phyloP scores from a whole-genome alignment of 2,329 filamentous ascomycete genomes.

The Gnomoniopsis smithogilvyi region DNA sequence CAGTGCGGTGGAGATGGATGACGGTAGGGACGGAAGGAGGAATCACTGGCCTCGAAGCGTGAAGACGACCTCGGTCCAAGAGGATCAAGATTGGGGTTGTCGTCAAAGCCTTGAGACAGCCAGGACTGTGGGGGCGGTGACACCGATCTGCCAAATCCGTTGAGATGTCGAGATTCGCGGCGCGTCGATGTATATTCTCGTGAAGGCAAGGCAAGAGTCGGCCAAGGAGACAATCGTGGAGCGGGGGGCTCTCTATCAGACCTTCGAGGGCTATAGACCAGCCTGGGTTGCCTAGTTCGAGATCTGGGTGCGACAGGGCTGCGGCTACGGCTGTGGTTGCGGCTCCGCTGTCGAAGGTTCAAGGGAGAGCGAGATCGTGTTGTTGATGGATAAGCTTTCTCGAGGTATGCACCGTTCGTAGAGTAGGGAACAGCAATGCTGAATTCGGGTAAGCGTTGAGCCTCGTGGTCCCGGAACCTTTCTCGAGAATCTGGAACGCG shows the following conservation, averaged over 20 bases:
- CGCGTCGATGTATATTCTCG: slow-evolving; percentile 23
- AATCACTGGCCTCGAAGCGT: slow-evolving; percentile 20
- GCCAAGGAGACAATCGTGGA: slow-evolving; percentile 7
- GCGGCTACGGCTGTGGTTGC: slow-evolving; percentile 21
- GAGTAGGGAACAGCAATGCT: slow-evolving; percentile 19
- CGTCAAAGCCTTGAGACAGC: slow-evolving; percentile 11
- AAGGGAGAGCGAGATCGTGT: slow-evolving; percentile 22
- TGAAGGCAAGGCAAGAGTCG: slow-evolving; percentile 15
- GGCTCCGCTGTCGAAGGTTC: slow-evolving; percentile 22
- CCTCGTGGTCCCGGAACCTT: slow-evolving; percentile 35
- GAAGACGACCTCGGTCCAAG: slow-evolving; percentile 19
- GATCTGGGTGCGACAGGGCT: slow-evolving; percentile 22
- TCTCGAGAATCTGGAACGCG: slow-evolving; percentile 28
- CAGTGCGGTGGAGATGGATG: slow-evolving; percentile 17
- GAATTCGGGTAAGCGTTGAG: slow-evolving; percentile 28
- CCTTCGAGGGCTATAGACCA: slow-evolving; percentile 12
- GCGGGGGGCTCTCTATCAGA: slow-evolving; percentile 10
- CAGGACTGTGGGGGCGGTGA: slow-evolving; percentile 25
- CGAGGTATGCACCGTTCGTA: slow-evolving; percentile 5
- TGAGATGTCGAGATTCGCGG: slow-evolving; percentile 24
- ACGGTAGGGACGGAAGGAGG: slow-evolving; percentile 22
- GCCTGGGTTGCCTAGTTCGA: slow-evolving; percentile 18
- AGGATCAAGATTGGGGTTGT: slow-evolving; percentile 20
- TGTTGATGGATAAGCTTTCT: slow-evolving; percentile 16
- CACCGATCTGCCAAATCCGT: slow-evolving; percentile 20